Percentiles rank a stretch among this genome's conserved stretches.
These are phyloP conservation scores for Cephaloascus fragrans DNA, from an alignment of 805 yeast genomes.

Conservation along the genomic window DNA sequence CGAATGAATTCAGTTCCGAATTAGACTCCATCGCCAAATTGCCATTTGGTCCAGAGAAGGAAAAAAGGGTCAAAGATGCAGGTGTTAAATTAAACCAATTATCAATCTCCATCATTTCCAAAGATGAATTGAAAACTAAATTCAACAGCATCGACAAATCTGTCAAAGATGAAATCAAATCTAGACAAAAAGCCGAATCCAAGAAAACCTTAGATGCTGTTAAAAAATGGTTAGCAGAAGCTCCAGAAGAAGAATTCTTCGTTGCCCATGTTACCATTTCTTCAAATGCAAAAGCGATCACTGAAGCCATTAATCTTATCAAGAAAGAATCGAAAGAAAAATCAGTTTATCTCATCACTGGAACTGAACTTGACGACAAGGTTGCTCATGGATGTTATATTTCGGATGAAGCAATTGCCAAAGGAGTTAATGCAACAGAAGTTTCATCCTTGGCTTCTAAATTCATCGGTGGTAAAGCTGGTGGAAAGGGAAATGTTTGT, in stretches of 20 bases:
- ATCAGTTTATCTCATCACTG: conserved; percentile 73
- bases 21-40: conserved; percentile 51
- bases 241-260: conserved; percentile 42
- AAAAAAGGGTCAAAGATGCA: conserved; percentile 69
- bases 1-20: conserved; percentile 55
- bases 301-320: conserved; percentile 82
- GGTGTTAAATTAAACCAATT: conserved; percentile 81
- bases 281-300: conserved; percentile 86
- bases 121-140: conserved; percentile 63
- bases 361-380: conserved; percentile 48
- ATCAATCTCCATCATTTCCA: conserved; percentile 71
- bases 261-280: conserved; percentile 62
- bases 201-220: conserved; percentile 76
- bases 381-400: conserved; percentile 95
- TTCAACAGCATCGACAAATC: conserved; percentile 76
- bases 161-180: conserved; percentile 80
- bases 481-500: conserved; percentile 94
- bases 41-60: conserved; percentile 70
- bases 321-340: conserved; percentile 69
- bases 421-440: conserved; percentile 68
- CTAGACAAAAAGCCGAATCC: conserved; percentile 80
- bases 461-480: conserved; percentile 91
- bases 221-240: conserved; percentile 48
- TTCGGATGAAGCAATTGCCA: conserved; percentile 55
- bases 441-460: conserved; percentile 63